These are phyloP conservation scores for Beauveria rudraprayagi DNA, from an alignment of 2,329 filamentous ascomycete genomes.

Conservation along the genomic window DNA sequence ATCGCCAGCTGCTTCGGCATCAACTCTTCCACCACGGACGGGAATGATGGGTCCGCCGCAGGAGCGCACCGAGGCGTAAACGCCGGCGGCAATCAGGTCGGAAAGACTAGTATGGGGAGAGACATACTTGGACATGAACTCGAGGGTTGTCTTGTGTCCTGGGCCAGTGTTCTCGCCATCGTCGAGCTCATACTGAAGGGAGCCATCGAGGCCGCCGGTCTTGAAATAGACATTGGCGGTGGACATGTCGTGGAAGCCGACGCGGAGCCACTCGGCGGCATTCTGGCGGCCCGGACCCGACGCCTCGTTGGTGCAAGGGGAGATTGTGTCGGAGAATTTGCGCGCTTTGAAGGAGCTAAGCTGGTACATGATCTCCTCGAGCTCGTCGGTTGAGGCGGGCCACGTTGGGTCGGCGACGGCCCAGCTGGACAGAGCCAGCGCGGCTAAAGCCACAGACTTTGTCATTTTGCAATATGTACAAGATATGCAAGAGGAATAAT, in stretches of 20 bases:
- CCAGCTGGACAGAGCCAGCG: slow-evolving; percentile 28
- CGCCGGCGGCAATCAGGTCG: slow-evolving; percentile 50
- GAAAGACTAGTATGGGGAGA: slow-evolving; percentile 43
- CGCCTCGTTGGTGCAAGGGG: slow-evolving; percentile 46
- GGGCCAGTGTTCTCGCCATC: slow-evolving; percentile 49
- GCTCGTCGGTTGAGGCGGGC: slow-evolving; percentile 51
- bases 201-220: slow-evolving; percentile 50
- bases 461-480: neutral
- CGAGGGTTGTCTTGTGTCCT: slow-evolving; percentile 44
- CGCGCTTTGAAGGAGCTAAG: slow-evolving; percentile 45
- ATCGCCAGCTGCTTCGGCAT: slow-evolving; percentile 40
- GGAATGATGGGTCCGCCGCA: slow-evolving; percentile 51
- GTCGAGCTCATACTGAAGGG: slow-evolving; percentile 50
- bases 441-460: slow-evolving; percentile 21
- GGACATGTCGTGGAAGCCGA: slow-evolving; percentile 55
- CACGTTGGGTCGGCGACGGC: slow-evolving; percentile 46
- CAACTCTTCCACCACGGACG: slow-evolving; percentile 44
- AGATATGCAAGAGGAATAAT: neutral
- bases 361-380: slow-evolving; percentile 58
- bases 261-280: slow-evolving; percentile 54
- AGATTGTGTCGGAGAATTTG: slow-evolving; percentile 48
- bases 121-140: slow-evolving; percentile 45
- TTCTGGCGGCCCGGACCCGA: slow-evolving; percentile 47
- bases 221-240: slow-evolving; percentile 41
- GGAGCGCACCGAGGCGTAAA: slow-evolving; percentile 49